These are phyloP conservation scores for Solanum pimpinellifolium DNA, from an alignment of 257 asterid genomes.

Conservation along the genomic window DNA sequence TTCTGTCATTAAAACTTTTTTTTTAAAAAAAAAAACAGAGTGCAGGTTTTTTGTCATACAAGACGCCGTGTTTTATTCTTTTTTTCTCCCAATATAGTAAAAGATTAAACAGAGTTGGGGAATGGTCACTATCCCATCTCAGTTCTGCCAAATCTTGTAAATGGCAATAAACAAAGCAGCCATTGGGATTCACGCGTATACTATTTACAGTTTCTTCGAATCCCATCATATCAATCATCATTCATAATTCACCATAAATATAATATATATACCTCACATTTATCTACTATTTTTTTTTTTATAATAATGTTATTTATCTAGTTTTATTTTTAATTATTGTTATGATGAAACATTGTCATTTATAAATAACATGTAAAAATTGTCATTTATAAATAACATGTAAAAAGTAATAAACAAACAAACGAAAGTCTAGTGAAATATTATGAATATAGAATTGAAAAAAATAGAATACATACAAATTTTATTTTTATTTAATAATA, in stretches of 20 bases:
- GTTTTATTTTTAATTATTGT: too few relatives aligned
- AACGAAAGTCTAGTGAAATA: neutral
- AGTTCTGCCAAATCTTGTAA: neutral
- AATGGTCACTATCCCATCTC: neutral
- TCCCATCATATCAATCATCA: neutral
- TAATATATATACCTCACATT: neutral
- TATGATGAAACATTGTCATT: neutral
- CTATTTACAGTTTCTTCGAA: neutral
- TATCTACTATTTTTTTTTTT: neutral
- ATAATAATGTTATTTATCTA: neutral
- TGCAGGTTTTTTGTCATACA: neutral
- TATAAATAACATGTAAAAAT: neutral
- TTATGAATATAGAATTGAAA: accelerated
- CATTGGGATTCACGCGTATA: neutral
- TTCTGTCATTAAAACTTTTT: neutral
- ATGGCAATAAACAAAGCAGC: neutral
- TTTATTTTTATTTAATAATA: neutral
- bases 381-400: neutral
- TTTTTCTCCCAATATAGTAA: neutral
- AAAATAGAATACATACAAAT: neutral
- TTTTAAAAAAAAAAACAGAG: neutral
- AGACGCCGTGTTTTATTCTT: neutral
- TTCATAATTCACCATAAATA: neutral
- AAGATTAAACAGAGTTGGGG: neutral
- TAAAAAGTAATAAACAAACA: neutral